Evolutionary conservation across 192 early-diverging fungal species (phyloP), one percentile per base, ranked within the genome.

Genomic region (Neocallimastix lanati): DNA sequence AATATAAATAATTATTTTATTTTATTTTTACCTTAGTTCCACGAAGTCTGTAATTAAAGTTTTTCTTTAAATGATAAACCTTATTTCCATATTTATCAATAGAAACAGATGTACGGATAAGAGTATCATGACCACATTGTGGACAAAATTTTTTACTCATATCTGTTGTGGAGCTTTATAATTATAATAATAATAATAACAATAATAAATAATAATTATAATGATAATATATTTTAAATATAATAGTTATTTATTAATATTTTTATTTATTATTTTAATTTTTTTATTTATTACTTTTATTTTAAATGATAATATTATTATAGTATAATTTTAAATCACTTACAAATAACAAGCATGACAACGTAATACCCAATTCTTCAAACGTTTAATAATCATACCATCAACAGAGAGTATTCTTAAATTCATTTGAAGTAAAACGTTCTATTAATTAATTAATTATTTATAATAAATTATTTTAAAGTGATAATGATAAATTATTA

Each of bases 131-230:
- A 80, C 97, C 97, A 85, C 97, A 99, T 33, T 88, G 86, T 9
- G 96, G 92, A 85, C 97, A 99, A 84, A 99, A 99, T 84, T 94
- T 89, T 84, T 91, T 93, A 36, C 89, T 88, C 94, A 96, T 95
- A 77, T 95, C 89, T 15, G 85, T 87, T 0, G 94, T 97, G 35
- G 92, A 88, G 77, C 91, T 93, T 13, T 77, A 2, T 13, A 77
- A 14, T 38, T 14, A 38, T 14, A 38, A 14, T 38, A 38, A 38
- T 38, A 38, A 14, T 14, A 38, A 38, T 38, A 38, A 38, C 12
- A 35, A 35, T 35, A 7, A 35, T 7, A 35, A 35, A 35, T 7
- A 35, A 35, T 7, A 35, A 35, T n/a, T n/a, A n/a, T n/a, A n/a
- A n/a, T n/a, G n/a, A n/a, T n/a, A n/a, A n/a, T n/a, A n/a, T n/a